Evolutionary conservation across 768 basidiomycete genomes (phyloP), one percentile per base, ranked within the genome.

Genomic region (Trametes cingulata): DNA sequence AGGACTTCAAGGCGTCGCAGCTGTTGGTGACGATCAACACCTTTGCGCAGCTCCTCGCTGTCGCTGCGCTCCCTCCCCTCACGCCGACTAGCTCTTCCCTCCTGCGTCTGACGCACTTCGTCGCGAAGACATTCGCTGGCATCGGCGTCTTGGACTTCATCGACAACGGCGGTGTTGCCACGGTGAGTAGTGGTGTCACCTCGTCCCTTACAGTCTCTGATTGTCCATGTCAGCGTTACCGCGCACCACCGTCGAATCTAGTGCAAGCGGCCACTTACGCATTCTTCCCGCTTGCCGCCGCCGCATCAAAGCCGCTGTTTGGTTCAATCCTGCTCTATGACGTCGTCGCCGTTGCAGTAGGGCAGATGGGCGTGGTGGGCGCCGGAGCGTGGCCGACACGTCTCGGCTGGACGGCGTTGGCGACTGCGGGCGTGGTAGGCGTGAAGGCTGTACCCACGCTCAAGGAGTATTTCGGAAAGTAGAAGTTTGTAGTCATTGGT

Each of bases 111-210:
- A 77, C 77, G 14, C 77, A 78, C 60, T 60, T 77, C n/a, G 75
- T 78, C 48, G 75, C 75, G 43, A 81, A 80, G 61, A 75, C 76
- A 3, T 73, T 72, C 45, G 68, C 74, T 0, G 80, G 78, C 0
- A 68, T 80, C 27, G 74, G 72, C 10, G 64, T 78, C 8, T 60
- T 73, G 12, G 72, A 73, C 48, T 61, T 71, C 51, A 43, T 73
- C 15, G 72, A 71, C 56, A 71, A 71, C 35, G 70, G 69, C 24
- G 72, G 68, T 3, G 69, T 73, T 2, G 64, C 64, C 4, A 10
- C 65, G 24, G 69, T 70, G n/a, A 39, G 69, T 63, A 14, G 4
- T 24, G 13, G 22, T 27, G n/a, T 20, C 12, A n/a, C 8, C 22
- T 17, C 6, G 19, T 7, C 15, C 12, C 1, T 12, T 1, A 20